Evolutionary conservation across 2,329 filamentous ascomycete species (phyloP).

Genomic region (Helminthosporium solani): DNA sequence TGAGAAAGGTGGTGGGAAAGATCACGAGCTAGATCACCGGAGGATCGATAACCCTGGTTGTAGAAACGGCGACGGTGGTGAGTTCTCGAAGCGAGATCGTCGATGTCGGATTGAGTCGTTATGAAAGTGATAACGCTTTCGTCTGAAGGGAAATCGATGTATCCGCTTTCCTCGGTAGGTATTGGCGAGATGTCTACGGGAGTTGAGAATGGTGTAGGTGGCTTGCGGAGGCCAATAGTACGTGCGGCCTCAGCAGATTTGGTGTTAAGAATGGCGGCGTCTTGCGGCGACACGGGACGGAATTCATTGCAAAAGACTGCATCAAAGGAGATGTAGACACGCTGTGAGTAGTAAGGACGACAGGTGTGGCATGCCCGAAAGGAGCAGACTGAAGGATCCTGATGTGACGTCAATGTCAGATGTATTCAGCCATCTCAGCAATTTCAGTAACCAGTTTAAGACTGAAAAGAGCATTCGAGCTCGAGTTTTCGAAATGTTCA

Average conservation of each 20-base stretch:
- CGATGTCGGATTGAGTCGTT: constrained; percentile 34
- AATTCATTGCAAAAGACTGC: constrained; percentile 43
- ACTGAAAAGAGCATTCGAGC: too few relatives aligned
- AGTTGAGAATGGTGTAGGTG: constrained; percentile 12
- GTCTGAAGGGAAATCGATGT: constrained; percentile 16
- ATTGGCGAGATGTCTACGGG: constrained; percentile 1
- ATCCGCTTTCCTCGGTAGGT: constrained; percentile 4
- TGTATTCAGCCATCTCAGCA: neutral
- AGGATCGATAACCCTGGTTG: constrained; percentile 27
- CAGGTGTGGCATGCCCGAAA: constrained; percentile 53
- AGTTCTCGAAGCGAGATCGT: constrained; percentile 24
- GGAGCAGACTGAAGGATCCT: constrained; percentile 36
- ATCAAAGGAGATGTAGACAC: constrained; percentile 48
- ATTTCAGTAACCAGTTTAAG: too few relatives aligned
- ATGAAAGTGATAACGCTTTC: constrained; percentile 32
- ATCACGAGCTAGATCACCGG: constrained; percentile 20
- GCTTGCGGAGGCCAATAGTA: constrained; percentile 30
- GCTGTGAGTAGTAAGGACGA: constrained; percentile 52
- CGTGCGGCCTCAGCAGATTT: constrained; percentile 39
- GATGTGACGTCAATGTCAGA: constrained; percentile 10
- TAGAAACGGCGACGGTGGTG: constrained; percentile 31
- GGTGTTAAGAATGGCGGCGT: constrained; percentile 36
- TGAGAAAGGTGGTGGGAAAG: constrained; percentile 16
- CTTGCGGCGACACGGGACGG: constrained; percentile 32
- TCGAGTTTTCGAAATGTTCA: too few relatives aligned